Percentiles rank a stretch among this genome's conserved stretches.
These are phyloP conservation scores for Rhodamnia argentea DNA, from an alignment of 345 rosid genomes.

Conservation along the genomic window DNA sequence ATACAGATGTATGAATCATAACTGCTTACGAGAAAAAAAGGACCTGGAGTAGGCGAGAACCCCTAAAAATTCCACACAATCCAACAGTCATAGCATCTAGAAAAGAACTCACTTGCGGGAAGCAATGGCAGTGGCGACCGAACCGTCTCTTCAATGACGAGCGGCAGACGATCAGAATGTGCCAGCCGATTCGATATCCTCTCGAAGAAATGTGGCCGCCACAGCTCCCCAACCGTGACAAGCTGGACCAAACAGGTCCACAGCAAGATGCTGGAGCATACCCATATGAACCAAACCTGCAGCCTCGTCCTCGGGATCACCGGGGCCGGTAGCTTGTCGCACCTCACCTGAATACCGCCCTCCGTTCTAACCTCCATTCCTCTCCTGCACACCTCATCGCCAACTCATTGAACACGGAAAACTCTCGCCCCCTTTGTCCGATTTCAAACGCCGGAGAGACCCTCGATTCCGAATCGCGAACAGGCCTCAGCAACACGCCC, in stretches of 20 bases:
- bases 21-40: background rate
- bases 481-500: background rate
- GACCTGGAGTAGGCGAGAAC: background rate
- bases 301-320: constrained; percentile 53
- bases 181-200: constrained; percentile 38
- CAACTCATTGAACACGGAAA: constrained; percentile 37
- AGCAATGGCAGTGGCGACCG: constrained; percentile 42
- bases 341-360: constrained; percentile 28
- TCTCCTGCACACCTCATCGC: constrained; percentile 49
- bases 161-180: constrained; percentile 23
- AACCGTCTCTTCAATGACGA: constrained; percentile 15
- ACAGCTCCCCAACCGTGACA: constrained; percentile 73
- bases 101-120: constrained; percentile 31
- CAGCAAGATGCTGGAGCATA: constrained; percentile 81
- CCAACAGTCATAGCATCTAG: background rate
- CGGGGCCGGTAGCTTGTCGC: constrained; percentile 49
- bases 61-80: background rate
- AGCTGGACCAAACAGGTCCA: constrained; percentile 99
- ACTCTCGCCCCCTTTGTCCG: background rate
- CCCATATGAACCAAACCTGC: constrained; percentile 78
- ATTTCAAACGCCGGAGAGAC: background rate
- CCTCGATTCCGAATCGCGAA: background rate
- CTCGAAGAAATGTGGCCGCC: constrained; percentile 59
- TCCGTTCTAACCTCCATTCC: constrained; percentile 78
- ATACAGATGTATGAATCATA: background rate